Evolutionary conservation across 1,284 basidiomycete species (phyloP).

Genomic region (Pascua sp.): DNA sequence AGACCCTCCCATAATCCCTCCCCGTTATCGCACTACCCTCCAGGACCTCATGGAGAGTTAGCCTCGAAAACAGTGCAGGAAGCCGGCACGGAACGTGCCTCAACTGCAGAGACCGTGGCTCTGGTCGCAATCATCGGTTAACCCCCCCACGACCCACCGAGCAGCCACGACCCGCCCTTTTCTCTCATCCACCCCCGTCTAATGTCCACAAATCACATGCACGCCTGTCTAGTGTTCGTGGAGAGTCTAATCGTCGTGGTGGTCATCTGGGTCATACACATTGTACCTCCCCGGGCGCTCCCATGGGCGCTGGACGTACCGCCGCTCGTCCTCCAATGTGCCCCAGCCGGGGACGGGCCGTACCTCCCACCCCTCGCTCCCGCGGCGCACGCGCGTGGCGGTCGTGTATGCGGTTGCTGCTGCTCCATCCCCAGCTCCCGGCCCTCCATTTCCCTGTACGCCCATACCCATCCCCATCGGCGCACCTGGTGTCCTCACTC

Average conservation of each 20-base stretch:
- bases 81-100: no score
- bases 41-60: no score
- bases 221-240: slow-evolving; percentile 1
- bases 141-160: no score
- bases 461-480: no score
- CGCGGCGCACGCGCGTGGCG: slow-evolving; percentile 54
- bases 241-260: slow-evolving; percentile 10
- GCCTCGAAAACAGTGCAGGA: no score
- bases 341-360: slow-evolving; percentile 28
- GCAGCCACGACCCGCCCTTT: no score
- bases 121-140: no score
- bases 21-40: no score
- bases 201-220: not conserved
- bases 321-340: not conserved
- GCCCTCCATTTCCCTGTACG: no score
- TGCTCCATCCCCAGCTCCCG: slow-evolving; percentile 12
- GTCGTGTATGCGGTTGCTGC: slow-evolving; percentile 11
- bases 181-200: not conserved
- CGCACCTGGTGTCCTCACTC: no score
- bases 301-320: slow-evolving; percentile 12
- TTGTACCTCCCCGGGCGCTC: slow-evolving; percentile 18
- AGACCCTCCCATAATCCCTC: no score
- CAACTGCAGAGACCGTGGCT: no score
- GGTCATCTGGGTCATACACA: slow-evolving; percentile 8
- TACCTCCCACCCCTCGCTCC: slow-evolving; percentile 76